A percentile compares a stretch with the other conserved stretches of the same genome.
Conservation (phyloP, 179 eudicot genomes). For the Sideroxylon spinosum region DNA sequence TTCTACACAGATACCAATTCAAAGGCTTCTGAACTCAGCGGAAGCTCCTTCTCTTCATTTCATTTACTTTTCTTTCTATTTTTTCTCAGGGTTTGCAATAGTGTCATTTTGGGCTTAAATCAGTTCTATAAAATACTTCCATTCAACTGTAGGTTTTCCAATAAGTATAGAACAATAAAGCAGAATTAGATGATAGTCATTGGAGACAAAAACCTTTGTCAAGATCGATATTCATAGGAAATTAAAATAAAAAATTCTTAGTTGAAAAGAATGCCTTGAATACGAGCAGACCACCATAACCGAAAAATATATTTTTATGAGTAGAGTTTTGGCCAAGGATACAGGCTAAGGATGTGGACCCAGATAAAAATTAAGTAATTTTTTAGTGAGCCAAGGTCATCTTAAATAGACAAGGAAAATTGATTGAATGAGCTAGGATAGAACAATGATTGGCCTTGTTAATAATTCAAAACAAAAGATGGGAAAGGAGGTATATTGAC, state of each 20-base stretch:
- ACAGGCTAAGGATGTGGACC: neutral
- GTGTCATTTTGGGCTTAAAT: neutral
- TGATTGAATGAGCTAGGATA: neutral
- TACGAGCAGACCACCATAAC: too few relatives aligned
- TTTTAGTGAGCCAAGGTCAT: neutral
- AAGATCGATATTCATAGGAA: neutral
- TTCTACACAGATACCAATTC: neutral
- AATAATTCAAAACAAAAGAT: neutral
- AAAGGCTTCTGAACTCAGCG: too few relatives aligned
- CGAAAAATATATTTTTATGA: too few relatives aligned
- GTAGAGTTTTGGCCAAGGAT: neutral
- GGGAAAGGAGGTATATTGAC: neutral
- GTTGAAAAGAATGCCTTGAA: neutral
- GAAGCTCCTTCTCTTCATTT: neutral
- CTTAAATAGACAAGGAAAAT: neutral
- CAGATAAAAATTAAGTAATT: neutral
- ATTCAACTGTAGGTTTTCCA: neutral
- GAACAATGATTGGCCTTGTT: neutral
- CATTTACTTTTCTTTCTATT: neutral
- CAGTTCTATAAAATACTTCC: neutral
- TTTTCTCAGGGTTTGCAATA: neutral
- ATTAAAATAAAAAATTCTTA: neutral
- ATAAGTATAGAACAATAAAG: neutral
- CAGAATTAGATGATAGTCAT: neutral
- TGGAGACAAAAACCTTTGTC: neutral